Evolutionary conservation across 257 asterid species (phyloP).

Genomic region (Solanum arcanum): DNA sequence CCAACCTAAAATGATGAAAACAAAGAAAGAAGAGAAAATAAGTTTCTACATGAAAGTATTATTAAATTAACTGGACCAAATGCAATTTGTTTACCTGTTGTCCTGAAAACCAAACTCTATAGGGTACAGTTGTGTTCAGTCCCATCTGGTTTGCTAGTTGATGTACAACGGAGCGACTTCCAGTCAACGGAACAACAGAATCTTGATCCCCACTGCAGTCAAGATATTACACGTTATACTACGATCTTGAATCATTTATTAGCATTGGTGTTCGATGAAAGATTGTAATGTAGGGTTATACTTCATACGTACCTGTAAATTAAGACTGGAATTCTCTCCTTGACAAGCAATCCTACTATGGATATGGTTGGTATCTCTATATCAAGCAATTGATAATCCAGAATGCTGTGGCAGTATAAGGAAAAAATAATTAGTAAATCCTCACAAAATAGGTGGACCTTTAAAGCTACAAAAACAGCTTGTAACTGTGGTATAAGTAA

Average conservation of each 20-base stretch:
- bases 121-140: conserved; percentile 43
- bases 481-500: not conserved
- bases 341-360: conserved; percentile 38
- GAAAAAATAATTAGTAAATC: not conserved
- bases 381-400: conserved; percentile 53
- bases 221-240: not conserved
- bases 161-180: conserved; percentile 43
- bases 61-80: not conserved
- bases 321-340: conserved; percentile 40
- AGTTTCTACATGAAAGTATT: not conserved
- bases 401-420: conserved; percentile 18
- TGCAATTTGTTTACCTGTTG: conserved; percentile 32
- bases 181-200: conserved; percentile 62
- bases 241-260: not conserved
- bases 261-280: not conserved
- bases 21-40: conserved; percentile 23
- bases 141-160: conserved; percentile 32
- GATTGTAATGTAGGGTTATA: not conserved
- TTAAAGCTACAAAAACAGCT: not conserved
- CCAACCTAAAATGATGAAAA: conserved; percentile 49
- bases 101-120: conserved; percentile 54
- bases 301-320: conserved; percentile 39
- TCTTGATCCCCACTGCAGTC: conserved; percentile 64
- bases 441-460: not conserved
- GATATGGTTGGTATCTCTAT: conserved; percentile 51